A percentile compares a stretch with the other conserved stretches of the same genome.
Conservation (phyloP, 2,329 filamentous ascomycete species). For the Pseudopyrenochaeta lycopersici region DNA sequence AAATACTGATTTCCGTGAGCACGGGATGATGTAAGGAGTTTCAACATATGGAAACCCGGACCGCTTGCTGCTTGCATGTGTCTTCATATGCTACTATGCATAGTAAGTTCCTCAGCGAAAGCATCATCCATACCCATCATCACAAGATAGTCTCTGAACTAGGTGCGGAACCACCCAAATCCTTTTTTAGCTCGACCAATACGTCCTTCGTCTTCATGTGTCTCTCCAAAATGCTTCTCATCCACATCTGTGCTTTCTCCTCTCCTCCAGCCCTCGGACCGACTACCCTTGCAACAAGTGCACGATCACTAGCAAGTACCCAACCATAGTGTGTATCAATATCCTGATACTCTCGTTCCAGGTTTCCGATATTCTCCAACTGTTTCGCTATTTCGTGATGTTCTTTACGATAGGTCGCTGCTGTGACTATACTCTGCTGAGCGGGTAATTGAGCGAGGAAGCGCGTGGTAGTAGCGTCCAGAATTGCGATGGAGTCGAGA, state of each 20-base stretch:
- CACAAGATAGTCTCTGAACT: too few species aligned
- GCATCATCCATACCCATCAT: too few species aligned
- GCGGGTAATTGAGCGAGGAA: neutral
- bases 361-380: neutral
- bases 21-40: too few species aligned
- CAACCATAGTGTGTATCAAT: slow-evolving; percentile 14
- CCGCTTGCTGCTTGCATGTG: too few species aligned
- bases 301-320: slow-evolving; percentile 10
- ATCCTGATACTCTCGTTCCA: neutral
- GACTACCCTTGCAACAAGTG: neutral
- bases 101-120: too few species aligned
- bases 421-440: neutral
- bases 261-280: neutral
- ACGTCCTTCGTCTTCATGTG: neutral
- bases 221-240: neutral
- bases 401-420: too few species aligned
- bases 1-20: neutral
- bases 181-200: neutral
- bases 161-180: too few species aligned
- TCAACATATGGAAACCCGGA: too few species aligned
- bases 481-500: neutral
- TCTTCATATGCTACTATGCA: too few species aligned
- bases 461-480: too few species aligned
- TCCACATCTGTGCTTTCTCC: neutral
- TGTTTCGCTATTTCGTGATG: neutral